Percentiles rank a stretch among this genome's conserved stretches.
phyloP scores from a whole-genome alignment of 2,329 filamentous ascomycete species.

The Coniella vitis region DNA sequence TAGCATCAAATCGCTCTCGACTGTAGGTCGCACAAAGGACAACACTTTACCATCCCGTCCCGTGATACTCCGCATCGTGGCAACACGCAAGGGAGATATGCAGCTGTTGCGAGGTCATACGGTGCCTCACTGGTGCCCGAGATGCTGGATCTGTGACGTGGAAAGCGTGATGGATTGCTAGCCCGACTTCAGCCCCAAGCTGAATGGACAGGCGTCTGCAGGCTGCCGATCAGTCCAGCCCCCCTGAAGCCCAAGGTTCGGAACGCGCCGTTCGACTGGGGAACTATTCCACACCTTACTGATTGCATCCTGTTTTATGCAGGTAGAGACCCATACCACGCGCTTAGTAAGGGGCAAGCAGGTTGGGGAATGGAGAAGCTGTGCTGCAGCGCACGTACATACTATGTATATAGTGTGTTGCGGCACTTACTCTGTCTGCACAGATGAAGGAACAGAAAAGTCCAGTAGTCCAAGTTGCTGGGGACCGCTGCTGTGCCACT shows the following conservation, averaged over 20 bases:
- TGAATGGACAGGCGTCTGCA: not conserved
- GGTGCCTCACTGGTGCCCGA: not conserved
- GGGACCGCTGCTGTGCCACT: conserved; percentile 12
- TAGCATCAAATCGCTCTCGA: not conserved
- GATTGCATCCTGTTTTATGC: not conserved
- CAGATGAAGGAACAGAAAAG: too few relatives aligned
- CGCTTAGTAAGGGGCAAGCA: not conserved
- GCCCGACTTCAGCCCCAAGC: not conserved
- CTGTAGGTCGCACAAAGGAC: not conserved
- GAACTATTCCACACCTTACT: not conserved
- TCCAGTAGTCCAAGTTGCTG: conserved; percentile 4
- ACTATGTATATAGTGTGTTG: too few relatives aligned
- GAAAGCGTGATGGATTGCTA: not conserved
- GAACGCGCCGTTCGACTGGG: not conserved
- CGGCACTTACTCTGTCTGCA: too few relatives aligned
- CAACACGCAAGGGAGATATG: conserved; percentile 7
- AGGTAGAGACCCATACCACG: too few relatives aligned
- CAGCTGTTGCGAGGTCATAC: conserved; percentile 5
- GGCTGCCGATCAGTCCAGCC: not conserved
- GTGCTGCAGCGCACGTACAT: not conserved
- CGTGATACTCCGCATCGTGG: conserved; percentile 2
- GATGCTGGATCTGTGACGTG: not conserved
- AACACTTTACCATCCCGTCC: conserved; percentile 5
- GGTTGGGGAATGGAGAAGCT: not conserved
- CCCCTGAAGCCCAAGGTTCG: not conserved